A percentile compares a stretch with the other conserved stretches of the same genome.
Evolutionary conservation across 495 filamentous ascomycete genomes (phyloP).

Genomic region (Aspergillus bertholletiae): DNA sequence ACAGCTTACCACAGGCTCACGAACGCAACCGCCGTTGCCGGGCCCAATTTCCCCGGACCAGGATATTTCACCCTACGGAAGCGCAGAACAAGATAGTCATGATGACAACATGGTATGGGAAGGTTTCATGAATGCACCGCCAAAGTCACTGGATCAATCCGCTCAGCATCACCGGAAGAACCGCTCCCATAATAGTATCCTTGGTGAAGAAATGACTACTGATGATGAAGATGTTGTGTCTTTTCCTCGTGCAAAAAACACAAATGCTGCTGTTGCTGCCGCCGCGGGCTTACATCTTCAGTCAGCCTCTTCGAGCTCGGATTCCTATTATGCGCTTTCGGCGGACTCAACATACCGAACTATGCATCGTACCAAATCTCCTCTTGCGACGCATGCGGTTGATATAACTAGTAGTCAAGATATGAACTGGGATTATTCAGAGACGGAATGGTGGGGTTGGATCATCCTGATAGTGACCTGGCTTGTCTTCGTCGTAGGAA

Average conservation of each 20-base stretch:
- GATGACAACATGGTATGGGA: slow-evolving; percentile 16
- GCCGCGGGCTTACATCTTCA: slow-evolving; percentile 31
- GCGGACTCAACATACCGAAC: slow-evolving; percentile 30
- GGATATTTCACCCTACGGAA: slow-evolving; percentile 15
- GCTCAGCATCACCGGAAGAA: slow-evolving; percentile 23
- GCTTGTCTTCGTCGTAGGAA: slow-evolving; percentile 91
- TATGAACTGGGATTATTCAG: slow-evolving; percentile 74
- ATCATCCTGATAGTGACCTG: slow-evolving; percentile 85
- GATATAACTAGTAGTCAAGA: slow-evolving; percentile 37
- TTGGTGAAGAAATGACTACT: slow-evolving; percentile 67
- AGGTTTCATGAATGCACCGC: slow-evolving; percentile 23
- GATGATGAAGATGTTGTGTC: slow-evolving; percentile 75
- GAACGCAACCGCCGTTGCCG: slow-evolving; percentile 13
- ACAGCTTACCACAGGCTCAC: slow-evolving; percentile 10
- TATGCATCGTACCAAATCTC: slow-evolving; percentile 57
- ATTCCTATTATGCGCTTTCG: slow-evolving; percentile 59
- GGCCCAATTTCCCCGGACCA: slow-evolving; percentile 9
- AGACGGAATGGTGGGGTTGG: slow-evolving; percentile 97
- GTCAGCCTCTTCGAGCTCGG: slow-evolving; percentile 55
- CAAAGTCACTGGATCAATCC: slow-evolving; percentile 18
- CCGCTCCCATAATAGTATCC: slow-evolving; percentile 49
- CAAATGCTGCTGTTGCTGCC: slow-evolving; percentile 25
- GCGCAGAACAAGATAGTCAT: slow-evolving; percentile 16
- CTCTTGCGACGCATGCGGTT: slow-evolving; percentile 47
- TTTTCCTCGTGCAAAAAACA: slow-evolving; percentile 41